Evolutionary conservation across 148 eudicot species (phyloP).

Genomic region (Vaccinium vitisidaea): DNA sequence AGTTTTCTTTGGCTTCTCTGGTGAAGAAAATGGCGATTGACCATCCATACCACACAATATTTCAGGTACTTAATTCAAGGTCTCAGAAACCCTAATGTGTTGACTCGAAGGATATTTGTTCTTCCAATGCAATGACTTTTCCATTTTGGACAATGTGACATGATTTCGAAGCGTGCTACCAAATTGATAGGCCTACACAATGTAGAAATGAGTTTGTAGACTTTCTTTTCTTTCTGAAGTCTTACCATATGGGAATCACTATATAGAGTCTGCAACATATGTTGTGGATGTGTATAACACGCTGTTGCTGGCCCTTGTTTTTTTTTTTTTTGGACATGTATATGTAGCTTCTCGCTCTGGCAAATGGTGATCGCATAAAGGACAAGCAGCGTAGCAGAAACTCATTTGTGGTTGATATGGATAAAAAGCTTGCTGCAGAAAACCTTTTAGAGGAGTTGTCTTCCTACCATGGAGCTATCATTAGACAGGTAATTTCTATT

Average conservation of each 20-base stretch:
- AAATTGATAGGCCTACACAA: neutral
- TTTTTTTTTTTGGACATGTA: constrained; percentile 7
- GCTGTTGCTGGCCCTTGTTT: neutral
- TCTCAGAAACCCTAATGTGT: neutral
- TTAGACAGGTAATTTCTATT: constrained; percentile 58
- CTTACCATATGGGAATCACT: neutral
- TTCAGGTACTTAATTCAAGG: constrained; percentile 56
- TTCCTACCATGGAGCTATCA: constrained; percentile 67
- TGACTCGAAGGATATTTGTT: neutral
- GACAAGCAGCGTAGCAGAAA: constrained; percentile 98
- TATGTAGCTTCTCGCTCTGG: constrained; percentile 81
- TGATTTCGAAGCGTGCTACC: neutral
- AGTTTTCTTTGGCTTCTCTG: constrained; percentile 92
- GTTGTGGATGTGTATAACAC: neutral
- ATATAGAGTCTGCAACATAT: neutral
- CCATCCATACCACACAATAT: constrained; percentile 94
- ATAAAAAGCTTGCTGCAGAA: constrained; percentile 97
- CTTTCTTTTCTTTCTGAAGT: neutral
- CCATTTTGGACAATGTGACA: neutral
- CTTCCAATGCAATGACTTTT: neutral
- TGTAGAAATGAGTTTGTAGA: neutral
- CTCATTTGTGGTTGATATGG: constrained; percentile 93
- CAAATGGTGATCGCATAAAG: constrained; percentile 95
- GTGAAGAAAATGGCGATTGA: constrained; percentile 94
- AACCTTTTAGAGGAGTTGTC: constrained; percentile 72